phyloP scores from a whole-genome alignment of 1,284 basidiomycete species.

The Anthracocystis walkeri region DNA sequence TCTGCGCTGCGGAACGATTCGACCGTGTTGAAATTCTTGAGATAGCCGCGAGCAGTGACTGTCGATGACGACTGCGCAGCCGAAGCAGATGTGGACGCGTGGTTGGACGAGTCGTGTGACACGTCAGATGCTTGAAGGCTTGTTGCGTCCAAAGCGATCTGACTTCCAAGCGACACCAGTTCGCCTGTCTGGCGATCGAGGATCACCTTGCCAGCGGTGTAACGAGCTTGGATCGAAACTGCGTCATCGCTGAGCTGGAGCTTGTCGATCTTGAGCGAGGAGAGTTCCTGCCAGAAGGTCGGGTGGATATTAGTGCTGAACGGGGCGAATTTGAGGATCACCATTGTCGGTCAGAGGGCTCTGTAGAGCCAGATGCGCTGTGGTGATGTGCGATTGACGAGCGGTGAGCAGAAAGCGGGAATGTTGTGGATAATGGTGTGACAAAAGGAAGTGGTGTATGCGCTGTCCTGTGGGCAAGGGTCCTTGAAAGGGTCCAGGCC shows the following conservation, averaged over 20 bases:
- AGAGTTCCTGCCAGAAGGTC: constrained; percentile 91
- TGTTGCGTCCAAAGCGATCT: constrained; percentile 67
- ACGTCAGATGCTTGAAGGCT: constrained; percentile 71
- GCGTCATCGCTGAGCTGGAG: constrained; percentile 84
- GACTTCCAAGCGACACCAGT: constrained; percentile 55
- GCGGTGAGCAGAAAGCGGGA: not conserved
- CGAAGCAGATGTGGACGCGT: constrained; percentile 47
- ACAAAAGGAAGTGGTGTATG: not conserved
- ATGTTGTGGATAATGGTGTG: constrained; percentile 10
- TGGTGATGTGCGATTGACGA: not conserved
- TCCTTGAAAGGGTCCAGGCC: constrained; percentile 26
- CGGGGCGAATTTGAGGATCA: constrained; percentile 82
- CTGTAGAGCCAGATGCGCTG: not conserved
- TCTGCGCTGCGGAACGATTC: constrained; percentile 93
- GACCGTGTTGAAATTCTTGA: constrained; percentile 89
- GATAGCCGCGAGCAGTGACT: constrained; percentile 72
- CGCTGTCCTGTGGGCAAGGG: constrained; percentile 10
- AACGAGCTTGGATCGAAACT: constrained; percentile 77
- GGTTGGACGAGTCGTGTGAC: constrained; percentile 7
- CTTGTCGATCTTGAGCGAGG: constrained; percentile 88
- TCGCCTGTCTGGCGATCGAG: constrained; percentile 79
- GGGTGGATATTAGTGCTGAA: constrained; percentile 88
- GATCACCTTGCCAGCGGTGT: constrained; percentile 79
- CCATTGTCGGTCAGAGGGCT: constrained; percentile 13
- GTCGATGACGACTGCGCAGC: constrained; percentile 58